Percentiles rank a stretch among this genome's conserved stretches.
Evolutionary conservation across 805 yeast genomes (phyloP).

Genomic region (Candida nanaspora): DNA sequence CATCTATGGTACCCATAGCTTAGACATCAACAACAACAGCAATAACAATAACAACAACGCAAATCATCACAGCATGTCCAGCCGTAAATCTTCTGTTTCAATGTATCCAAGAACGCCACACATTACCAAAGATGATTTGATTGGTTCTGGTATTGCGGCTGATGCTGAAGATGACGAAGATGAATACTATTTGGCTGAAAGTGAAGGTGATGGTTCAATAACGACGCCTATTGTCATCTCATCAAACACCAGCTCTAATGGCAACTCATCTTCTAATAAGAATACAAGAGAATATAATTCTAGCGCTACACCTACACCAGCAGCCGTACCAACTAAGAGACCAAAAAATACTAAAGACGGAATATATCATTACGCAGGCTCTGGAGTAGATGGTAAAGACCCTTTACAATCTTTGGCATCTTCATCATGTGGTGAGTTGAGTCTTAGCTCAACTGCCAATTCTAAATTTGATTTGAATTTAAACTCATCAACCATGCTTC

Average conservation of each 20-base stretch:
- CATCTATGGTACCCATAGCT: background rate
- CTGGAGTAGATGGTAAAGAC: background rate
- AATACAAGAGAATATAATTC: background rate
- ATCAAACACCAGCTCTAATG: background rate
- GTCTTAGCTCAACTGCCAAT: background rate
- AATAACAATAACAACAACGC: background rate
- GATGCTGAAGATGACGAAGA: background rate
- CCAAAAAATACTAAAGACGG: background rate
- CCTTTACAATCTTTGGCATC: background rate
- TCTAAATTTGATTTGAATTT: conserved; percentile 48
- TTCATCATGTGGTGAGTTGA: background rate
- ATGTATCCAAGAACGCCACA: background rate
- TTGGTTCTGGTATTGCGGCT: background rate
- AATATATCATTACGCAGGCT: no score
- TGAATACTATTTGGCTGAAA: background rate
- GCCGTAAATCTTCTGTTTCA: background rate
- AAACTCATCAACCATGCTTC: conserved; percentile 56
- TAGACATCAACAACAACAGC: background rate
- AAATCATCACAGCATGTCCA: no score
- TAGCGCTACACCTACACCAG: background rate
- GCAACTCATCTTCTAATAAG: background rate
- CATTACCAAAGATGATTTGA: background rate
- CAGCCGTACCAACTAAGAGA: background rate
- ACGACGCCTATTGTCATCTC: background rate
- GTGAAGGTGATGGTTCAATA: background rate